A percentile compares a stretch with the other conserved stretches of the same genome.
Evolutionary conservation across 176 grass and related monocot species (phyloP).

Genomic region (Hyparrhenia diplandra): DNA sequence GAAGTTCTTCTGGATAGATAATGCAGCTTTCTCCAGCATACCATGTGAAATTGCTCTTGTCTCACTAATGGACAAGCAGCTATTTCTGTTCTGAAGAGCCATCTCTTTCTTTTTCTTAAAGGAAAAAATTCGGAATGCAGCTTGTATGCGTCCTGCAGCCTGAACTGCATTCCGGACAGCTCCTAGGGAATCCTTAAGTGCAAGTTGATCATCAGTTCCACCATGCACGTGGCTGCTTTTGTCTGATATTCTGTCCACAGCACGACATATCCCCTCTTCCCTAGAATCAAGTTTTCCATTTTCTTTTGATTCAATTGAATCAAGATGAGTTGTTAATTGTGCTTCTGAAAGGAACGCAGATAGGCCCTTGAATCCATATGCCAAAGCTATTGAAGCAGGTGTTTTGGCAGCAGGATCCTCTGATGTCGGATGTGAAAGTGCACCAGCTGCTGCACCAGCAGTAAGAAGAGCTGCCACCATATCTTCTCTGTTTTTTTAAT

Average conservation of each 20-base stretch:
- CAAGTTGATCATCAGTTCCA: conserved; percentile 71
- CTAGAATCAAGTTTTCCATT: conserved; percentile 17
- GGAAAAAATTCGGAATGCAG: conserved; percentile 60
- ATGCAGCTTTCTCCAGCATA: conserved; percentile 60
- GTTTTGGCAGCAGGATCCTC: conserved; percentile 65
- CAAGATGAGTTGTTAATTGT: conserved; percentile 57
- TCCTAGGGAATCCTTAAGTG: conserved; percentile 75
- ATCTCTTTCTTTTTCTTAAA: conserved; percentile 63
- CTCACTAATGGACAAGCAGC: background rate
- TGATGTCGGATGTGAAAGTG: conserved; percentile 65
- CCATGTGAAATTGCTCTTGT: background rate
- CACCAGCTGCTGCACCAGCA: conserved; percentile 66
- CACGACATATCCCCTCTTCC: conserved; percentile 10
- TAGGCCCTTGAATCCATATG: conserved; percentile 73
- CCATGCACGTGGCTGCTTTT: conserved; percentile 44
- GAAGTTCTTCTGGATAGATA: conserved; percentile 96
- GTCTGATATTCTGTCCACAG: conserved; percentile 52
- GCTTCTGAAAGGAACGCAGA: conserved; percentile 90
- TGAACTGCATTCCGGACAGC: conserved; percentile 69
- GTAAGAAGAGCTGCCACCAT: conserved; percentile 68
- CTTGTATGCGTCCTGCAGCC: conserved; percentile 83
- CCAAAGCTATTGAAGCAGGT: conserved; percentile 61
- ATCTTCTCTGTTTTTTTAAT: conserved; percentile 44
- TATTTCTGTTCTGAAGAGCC: conserved; percentile 33
- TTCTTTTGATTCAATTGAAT: conserved; percentile 54